Evolutionary conservation across 2,329 filamentous ascomycete genomes (phyloP).

Genomic region (Colletotrichum camelliae): DNA sequence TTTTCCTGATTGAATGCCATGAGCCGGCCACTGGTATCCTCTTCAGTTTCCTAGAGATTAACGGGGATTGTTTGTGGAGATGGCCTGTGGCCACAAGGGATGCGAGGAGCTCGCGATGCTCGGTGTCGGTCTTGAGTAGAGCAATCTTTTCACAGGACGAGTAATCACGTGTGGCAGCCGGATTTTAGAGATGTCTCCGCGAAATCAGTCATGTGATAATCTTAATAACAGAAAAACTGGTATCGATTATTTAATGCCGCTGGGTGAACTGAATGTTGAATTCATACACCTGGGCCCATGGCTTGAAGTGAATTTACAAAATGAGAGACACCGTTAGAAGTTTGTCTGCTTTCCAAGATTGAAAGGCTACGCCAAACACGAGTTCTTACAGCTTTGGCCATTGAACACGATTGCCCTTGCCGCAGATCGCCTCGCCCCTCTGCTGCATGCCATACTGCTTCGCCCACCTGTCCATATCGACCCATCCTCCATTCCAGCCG

Average conservation of each 20-base stretch:
- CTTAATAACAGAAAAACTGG: accelerated
- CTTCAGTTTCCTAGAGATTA: not conserved
- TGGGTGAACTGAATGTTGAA: not conserved
- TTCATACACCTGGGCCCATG: not conserved
- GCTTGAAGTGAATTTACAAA: not conserved
- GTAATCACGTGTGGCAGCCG: not conserved
- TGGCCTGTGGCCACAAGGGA: not conserved
- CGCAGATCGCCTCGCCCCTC: not conserved
- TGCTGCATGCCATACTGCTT: not conserved
- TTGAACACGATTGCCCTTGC: not conserved
- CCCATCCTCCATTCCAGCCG: not conserved
- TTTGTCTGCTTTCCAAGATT: accelerated
- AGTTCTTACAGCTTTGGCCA: not conserved
- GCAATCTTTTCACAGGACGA: not conserved
- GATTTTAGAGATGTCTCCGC: not conserved
- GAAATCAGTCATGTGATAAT: not conserved
- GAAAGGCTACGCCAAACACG: not conserved
- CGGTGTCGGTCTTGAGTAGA: not conserved
- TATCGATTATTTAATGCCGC: accelerated
- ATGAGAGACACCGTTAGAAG: not conserved
- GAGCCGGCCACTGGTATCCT: not conserved
- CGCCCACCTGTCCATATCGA: not conserved
- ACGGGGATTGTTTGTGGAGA: not conserved
- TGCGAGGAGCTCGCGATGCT: not conserved
- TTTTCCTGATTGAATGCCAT: not conserved